Conservation (phyloP, 106 monocot genomes). For the Acanthochlamys bracteata region DNA sequence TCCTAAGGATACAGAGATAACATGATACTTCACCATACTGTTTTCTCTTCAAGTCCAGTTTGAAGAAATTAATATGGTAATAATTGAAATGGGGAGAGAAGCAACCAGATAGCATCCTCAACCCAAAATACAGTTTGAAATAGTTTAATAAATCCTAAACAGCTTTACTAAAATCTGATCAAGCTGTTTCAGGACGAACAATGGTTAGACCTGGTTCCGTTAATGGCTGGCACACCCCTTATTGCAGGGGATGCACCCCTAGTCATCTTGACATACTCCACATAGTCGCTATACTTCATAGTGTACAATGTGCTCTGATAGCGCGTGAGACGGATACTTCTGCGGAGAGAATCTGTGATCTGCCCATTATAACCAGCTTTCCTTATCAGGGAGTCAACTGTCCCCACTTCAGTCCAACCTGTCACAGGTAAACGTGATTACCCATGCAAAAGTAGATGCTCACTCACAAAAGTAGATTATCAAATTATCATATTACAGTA, state of each 20-base stretch:
- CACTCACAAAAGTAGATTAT: too few species aligned
- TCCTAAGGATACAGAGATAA: too few species aligned
- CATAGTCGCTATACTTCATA: slow-evolving; percentile 79
- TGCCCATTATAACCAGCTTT: slow-evolving; percentile 85
- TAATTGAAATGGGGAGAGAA: slow-evolving; percentile 21
- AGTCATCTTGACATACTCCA: slow-evolving; percentile 44
- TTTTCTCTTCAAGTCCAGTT: neutral
- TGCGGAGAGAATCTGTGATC: slow-evolving; percentile 67
- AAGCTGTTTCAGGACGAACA: slow-evolving; percentile 18
- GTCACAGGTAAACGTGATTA: neutral
- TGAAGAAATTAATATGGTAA: slow-evolving; percentile 22
- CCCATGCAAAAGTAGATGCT: too few species aligned
- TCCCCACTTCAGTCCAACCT: slow-evolving; percentile 90
- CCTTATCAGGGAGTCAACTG: slow-evolving; percentile 88
- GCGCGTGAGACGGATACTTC: slow-evolving; percentile 52
- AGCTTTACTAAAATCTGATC: slow-evolving; percentile 5
- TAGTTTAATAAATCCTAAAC: slow-evolving; percentile 3
- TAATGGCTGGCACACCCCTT: slow-evolving; percentile 8
- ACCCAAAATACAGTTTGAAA: slow-evolving; percentile 16
- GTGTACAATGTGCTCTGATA: slow-evolving; percentile 92
- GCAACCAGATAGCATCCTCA: slow-evolving; percentile 22
- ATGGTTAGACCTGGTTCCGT: slow-evolving; percentile 33
- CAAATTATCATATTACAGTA: too few species aligned
- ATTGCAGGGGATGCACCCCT: slow-evolving; percentile 38
- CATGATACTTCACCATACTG: too few species aligned